A percentile compares a stretch with the other conserved stretches of the same genome.
phyloP scores from a whole-genome alignment of 208 protist species.

The Leishmania tropica region DNA sequence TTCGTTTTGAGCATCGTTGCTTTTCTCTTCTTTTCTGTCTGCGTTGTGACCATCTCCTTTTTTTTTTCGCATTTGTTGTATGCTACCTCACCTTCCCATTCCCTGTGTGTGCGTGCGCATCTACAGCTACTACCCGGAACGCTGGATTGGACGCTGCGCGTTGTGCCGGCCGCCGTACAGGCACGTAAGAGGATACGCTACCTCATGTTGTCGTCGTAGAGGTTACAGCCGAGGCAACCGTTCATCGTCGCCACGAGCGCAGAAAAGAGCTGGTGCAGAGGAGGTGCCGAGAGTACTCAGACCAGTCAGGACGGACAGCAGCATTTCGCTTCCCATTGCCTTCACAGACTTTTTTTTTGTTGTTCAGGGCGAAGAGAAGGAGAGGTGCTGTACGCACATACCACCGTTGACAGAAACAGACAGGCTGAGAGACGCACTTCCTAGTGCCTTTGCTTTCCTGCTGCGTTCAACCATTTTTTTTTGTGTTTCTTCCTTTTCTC shows the following conservation, averaged over 20 bases:
- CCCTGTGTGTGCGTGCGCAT: neutral
- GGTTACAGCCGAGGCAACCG: neutral
- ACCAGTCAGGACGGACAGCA: neutral
- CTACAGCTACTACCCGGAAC: neutral
- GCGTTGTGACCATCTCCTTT: neutral
- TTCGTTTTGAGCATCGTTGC: neutral
- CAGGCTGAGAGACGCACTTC: neutral
- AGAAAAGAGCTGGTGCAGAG: neutral
- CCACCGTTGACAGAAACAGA: neutral
- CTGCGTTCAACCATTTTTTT: neutral
- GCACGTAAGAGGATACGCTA: neutral
- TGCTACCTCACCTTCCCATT: neutral
- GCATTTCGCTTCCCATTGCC: neutral
- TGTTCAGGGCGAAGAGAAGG: neutral
- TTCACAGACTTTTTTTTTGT: neutral
- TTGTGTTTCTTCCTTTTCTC: neutral
- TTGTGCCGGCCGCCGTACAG: neutral
- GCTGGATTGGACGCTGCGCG: neutral
- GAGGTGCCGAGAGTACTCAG: neutral
- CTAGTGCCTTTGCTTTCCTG: neutral
- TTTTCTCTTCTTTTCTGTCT: slow-evolving; percentile 5
- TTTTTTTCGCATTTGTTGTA: neutral
- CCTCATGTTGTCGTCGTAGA: neutral
- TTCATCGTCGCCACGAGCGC: neutral
- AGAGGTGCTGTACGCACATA: neutral